phyloP scores from a whole-genome alignment of 176 grass and related monocot genomes.

The Urochloa ruziziensis region DNA sequence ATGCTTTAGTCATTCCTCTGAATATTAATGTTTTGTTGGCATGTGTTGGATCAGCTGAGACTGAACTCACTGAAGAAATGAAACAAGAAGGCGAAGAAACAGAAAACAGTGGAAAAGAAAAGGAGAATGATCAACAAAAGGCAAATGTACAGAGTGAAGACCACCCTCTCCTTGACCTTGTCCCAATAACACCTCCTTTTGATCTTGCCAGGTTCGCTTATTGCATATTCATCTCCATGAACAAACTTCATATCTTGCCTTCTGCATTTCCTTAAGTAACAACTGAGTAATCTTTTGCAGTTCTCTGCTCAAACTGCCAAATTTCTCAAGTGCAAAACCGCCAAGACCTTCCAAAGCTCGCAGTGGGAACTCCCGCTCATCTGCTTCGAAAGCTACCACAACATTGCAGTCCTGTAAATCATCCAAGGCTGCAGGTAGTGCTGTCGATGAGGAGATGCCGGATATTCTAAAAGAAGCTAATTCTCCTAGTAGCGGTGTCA shows the following conservation, averaged over 20 bases:
- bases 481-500: constrained; percentile 50
- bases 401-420: constrained; percentile 27
- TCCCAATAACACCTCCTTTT: constrained; percentile 77
- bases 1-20: constrained; percentile 9
- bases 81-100: constrained; percentile 50
- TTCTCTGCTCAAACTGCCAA: constrained; percentile 55
- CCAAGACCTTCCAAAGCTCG: constrained; percentile 59
- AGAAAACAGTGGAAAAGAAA: constrained; percentile 49
- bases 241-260: background rate
- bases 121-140: constrained; percentile 69
- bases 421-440: constrained; percentile 25
- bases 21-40: constrained; percentile 30
- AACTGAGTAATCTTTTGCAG: constrained; percentile 39
- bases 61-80: constrained; percentile 61
- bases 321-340: constrained; percentile 77
- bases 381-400: constrained; percentile 38
- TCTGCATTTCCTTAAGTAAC: constrained; percentile 3
- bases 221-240: constrained; percentile 2
- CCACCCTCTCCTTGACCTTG: constrained; percentile 46
- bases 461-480: constrained; percentile 41
- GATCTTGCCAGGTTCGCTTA: constrained; percentile 60
- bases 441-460: constrained; percentile 52
- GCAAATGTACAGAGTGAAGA: constrained; percentile 50
- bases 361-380: constrained; percentile 49
- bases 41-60: constrained; percentile 37